These are phyloP conservation scores for Syzygium aqueum DNA, from an alignment of 345 rosid species.

Conservation along the genomic window DNA sequence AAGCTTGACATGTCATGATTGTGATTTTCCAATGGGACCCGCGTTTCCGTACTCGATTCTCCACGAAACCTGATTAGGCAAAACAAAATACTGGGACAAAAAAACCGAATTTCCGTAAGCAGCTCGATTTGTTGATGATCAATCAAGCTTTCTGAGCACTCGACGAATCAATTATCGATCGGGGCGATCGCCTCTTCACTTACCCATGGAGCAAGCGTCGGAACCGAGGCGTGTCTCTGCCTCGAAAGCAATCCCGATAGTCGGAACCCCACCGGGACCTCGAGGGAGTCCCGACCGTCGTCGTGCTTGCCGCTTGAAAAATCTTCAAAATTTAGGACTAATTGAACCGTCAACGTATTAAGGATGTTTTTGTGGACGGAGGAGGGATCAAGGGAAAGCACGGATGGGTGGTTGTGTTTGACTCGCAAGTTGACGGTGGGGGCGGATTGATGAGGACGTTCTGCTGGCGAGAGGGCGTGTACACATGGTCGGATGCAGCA, in stretches of 20 bases:
- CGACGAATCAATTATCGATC: background rate
- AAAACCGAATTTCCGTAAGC: fast-evolving
- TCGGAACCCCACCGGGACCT: background rate
- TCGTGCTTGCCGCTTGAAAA: background rate
- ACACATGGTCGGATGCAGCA: background rate
- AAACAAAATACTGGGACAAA: background rate
- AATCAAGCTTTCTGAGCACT: background rate
- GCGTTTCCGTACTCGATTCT: background rate
- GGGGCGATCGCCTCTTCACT: fast-evolving
- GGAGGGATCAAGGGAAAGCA: background rate
- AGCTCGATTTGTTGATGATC: background rate
- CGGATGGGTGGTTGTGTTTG: background rate
- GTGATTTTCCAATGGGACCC: background rate
- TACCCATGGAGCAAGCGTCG: fast-evolving
- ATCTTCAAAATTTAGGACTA: too few species aligned
- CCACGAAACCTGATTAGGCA: background rate
- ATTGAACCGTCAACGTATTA: background rate
- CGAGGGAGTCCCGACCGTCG: too few species aligned
- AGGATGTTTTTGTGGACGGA: too few species aligned
- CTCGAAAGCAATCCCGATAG: background rate
- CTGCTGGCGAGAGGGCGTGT: background rate
- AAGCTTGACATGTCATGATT: background rate
- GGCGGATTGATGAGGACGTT: background rate
- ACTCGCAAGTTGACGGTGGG: background rate
- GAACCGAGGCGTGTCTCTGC: fast-evolving